phyloP scores from a whole-genome alignment of 768 basidiomycete genomes.

The Xerocomus brunneocitrinus region DNA sequence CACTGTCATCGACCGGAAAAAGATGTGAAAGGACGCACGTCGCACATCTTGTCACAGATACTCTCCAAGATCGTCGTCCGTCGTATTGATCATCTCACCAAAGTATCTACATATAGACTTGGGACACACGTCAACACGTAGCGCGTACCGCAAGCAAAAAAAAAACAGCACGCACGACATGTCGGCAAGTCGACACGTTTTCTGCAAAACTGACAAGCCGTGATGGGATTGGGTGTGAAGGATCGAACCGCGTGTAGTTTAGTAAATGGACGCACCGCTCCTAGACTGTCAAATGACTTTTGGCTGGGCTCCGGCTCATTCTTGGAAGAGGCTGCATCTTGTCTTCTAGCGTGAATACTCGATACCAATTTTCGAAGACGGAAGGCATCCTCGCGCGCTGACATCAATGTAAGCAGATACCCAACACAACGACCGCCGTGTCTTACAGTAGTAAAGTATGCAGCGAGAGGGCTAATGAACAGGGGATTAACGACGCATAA shows the following conservation, averaged over 20 bases:
- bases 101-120: slow-evolving; percentile 79
- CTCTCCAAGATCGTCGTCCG: slow-evolving; percentile 38
- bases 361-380: slow-evolving; percentile 51
- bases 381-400: slow-evolving; percentile 73
- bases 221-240: not conserved
- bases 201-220: slow-evolving; percentile 57
- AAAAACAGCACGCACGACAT: slow-evolving; percentile 50
- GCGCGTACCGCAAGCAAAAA: not conserved
- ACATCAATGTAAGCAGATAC: not conserved
- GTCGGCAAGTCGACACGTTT: slow-evolving; percentile 55
- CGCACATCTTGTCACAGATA: slow-evolving; percentile 78
- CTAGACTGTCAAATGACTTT: slow-evolving; percentile 59
- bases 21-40: slow-evolving; percentile 43
- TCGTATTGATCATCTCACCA: slow-evolving; percentile 59
- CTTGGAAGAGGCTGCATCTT: slow-evolving; percentile 35
- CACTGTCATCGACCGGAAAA: not conserved
- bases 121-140: not conserved
- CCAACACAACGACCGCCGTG: not conserved
- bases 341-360: slow-evolving; percentile 42
- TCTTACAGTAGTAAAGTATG: slow-evolving; percentile 74
- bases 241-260: slow-evolving; percentile 11
- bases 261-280: slow-evolving; percentile 40
- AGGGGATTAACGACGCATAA: not conserved
- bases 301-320: slow-evolving; percentile 65
- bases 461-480: slow-evolving; percentile 66